These are phyloP conservation scores for Hordeum marinum DNA, from an alignment of 176 grass and related monocot genomes.

Conservation along the genomic window DNA sequence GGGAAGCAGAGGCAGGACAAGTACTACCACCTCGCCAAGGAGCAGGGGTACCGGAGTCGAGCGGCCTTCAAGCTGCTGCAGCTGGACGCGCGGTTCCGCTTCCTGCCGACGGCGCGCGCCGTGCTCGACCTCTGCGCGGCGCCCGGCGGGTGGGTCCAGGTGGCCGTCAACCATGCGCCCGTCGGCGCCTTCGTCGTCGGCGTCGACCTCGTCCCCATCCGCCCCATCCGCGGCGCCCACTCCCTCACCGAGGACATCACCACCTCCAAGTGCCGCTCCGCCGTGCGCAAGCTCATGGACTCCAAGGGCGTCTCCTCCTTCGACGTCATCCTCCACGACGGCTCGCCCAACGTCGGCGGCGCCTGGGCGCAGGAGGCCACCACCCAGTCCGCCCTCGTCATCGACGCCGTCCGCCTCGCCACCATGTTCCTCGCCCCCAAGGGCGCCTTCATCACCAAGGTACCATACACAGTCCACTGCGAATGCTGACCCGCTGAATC, in stretches of 20 bases:
- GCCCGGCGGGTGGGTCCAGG: conserved; percentile 88
- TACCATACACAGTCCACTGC: not conserved
- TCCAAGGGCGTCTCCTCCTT: conserved; percentile 60
- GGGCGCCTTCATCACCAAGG: conserved; percentile 90
- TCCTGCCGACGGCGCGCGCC: conserved; percentile 72
- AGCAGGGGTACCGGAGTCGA: conserved; percentile 81
- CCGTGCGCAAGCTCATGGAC: conserved; percentile 71
- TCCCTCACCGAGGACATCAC: conserved; percentile 91
- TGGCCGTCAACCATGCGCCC: conserved; percentile 71
- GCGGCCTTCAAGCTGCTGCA: conserved; percentile 96
- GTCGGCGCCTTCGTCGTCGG: conserved; percentile 76
- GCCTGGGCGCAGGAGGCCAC: conserved; percentile 94
- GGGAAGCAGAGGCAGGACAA: conserved; percentile 88
- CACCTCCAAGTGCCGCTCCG: conserved; percentile 76
- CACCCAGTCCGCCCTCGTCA: conserved; percentile 67
- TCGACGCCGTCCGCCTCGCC: conserved; percentile 69
- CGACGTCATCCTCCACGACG: conserved; percentile 87
- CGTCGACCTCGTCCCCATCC: conserved; percentile 80
- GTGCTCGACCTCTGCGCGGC: conserved; percentile 95
- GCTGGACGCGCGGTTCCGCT: conserved; percentile 79
- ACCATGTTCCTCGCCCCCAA: conserved; percentile 81
- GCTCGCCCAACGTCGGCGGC: conserved; percentile 87
- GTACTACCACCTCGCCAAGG: conserved; percentile 89
- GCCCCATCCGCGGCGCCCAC: conserved; percentile 77
- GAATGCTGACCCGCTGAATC: not conserved